phyloP scores from a whole-genome alignment of 1,284 basidiomycete species.

The Ustilago cynodontis region DNA sequence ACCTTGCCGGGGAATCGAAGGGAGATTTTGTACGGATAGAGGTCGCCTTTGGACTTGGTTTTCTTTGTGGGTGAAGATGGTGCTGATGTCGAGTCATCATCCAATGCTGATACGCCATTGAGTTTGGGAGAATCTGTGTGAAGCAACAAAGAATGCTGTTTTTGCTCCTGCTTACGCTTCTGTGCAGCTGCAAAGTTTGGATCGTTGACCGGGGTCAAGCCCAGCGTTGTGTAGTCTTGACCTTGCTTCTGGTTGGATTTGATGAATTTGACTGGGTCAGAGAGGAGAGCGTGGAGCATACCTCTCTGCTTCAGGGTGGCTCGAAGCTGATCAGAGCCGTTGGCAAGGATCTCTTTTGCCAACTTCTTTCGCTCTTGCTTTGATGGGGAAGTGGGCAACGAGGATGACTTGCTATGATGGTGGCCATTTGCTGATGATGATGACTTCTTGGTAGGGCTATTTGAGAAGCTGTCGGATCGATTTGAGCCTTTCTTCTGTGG shows the following conservation, averaged over 20 bases:
- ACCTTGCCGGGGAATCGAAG: constrained; percentile 51
- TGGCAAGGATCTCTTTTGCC: constrained; percentile 31
- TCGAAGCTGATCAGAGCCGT: constrained; percentile 28
- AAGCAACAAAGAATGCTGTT: constrained; percentile 39
- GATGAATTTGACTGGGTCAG: constrained; percentile 51
- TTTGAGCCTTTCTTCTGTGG: constrained; percentile 36
- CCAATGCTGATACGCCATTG: constrained; percentile 11
- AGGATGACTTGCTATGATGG: constrained; percentile 20
- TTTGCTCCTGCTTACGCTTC: constrained; percentile 48
- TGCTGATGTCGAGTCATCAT: constrained; percentile 8
- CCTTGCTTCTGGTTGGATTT: constrained; percentile 46
- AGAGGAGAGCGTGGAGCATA: constrained; percentile 65
- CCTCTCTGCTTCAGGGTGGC: constrained; percentile 43
- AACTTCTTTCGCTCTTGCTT: constrained; percentile 41
- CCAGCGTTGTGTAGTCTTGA: constrained; percentile 48
- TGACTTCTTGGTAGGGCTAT: constrained; percentile 23
- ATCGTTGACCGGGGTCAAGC: constrained; percentile 46
- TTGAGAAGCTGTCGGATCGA: constrained; percentile 38
- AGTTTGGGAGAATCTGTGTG: constrained; percentile 41
- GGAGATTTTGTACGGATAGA: constrained; percentile 53
- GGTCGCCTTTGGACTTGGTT: constrained; percentile 30
- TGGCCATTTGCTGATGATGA: constrained; percentile 18
- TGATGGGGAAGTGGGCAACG: constrained; percentile 27
- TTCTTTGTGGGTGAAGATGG: constrained; percentile 14
- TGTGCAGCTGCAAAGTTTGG: constrained; percentile 40